These are phyloP conservation scores for Smallanthus sonchifolius DNA, from an alignment of 129 eudicot species.

Conservation along the genomic window DNA sequence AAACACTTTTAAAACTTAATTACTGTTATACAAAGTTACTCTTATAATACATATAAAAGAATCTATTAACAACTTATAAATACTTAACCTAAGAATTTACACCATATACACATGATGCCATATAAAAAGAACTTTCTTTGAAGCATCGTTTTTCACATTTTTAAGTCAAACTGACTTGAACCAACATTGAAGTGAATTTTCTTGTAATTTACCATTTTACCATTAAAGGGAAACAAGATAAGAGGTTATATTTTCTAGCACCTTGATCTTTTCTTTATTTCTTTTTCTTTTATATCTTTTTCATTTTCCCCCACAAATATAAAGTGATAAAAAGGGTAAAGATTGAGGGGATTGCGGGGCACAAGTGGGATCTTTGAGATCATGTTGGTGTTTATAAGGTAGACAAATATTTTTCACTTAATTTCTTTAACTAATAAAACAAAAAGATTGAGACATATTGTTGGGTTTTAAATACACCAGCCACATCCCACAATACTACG, in stretches of 20 bases:
- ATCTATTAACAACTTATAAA: no score
- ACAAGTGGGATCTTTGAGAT: constrained; percentile 32
- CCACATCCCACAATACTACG: background rate
- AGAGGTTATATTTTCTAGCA: constrained; percentile 7
- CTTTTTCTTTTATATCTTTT: background rate
- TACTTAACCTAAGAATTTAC: no score
- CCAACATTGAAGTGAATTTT: no score
- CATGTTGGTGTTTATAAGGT: constrained; percentile 17
- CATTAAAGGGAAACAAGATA: no score
- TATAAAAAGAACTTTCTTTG: no score
- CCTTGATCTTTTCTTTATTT: constrained; percentile 8
- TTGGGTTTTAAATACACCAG: background rate
- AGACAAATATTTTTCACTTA: constrained; percentile 7
- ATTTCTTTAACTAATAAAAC: background rate
- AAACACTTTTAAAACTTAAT: no score
- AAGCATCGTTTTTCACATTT: no score
- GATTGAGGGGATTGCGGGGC: constrained; percentile 22
- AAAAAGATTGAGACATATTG: background rate
- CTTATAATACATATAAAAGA: no score
- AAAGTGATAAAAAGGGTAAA: constrained; percentile 17
- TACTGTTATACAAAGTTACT: no score
- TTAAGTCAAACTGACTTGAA: no score
- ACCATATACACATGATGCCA: no score
- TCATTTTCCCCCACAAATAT: background rate
- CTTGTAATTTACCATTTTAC: no score